phyloP scores from a whole-genome alignment of 176 grass and related monocot species.

The Bothriochloa decipiens region DNA sequence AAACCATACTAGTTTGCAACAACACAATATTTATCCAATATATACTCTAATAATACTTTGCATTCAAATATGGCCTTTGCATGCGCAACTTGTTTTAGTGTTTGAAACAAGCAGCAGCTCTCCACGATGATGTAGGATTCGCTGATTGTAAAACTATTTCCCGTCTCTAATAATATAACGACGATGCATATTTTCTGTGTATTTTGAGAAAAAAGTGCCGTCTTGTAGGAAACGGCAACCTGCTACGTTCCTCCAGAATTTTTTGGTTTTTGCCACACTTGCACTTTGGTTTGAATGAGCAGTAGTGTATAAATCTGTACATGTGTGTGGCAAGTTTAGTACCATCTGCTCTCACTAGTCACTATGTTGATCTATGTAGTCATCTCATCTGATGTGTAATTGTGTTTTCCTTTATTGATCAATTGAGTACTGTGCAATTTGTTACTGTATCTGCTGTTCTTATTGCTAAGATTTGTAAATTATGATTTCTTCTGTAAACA shows the following conservation, averaged over 20 bases:
- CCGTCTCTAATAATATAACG: neutral
- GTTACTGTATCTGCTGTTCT: neutral
- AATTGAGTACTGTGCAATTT: neutral
- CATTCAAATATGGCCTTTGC: neutral
- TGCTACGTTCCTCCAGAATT: neutral
- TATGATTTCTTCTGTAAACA: neutral
- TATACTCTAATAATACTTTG: neutral
- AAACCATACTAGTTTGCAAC: neutral
- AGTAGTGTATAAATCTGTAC: neutral
- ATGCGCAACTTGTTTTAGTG: neutral
- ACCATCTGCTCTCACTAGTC: neutral
- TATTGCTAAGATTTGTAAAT: neutral
- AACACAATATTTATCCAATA: neutral
- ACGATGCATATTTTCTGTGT: neutral
- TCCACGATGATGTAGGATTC: neutral
- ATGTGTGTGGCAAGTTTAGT: neutral
- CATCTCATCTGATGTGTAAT: neutral
- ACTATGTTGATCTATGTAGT: neutral
- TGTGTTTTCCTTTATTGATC: neutral
- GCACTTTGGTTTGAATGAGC: neutral
- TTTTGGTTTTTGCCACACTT: neutral
- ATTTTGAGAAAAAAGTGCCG: neutral
- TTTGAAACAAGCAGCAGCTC: neutral
- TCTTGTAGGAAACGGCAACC: slow-evolving; percentile 16
- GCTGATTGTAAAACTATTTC: neutral